Evolutionary conservation across 768 basidiomycete genomes (phyloP), one percentile per base, ranked within the genome.

Genomic region (Trametes sanguinea): DNA sequence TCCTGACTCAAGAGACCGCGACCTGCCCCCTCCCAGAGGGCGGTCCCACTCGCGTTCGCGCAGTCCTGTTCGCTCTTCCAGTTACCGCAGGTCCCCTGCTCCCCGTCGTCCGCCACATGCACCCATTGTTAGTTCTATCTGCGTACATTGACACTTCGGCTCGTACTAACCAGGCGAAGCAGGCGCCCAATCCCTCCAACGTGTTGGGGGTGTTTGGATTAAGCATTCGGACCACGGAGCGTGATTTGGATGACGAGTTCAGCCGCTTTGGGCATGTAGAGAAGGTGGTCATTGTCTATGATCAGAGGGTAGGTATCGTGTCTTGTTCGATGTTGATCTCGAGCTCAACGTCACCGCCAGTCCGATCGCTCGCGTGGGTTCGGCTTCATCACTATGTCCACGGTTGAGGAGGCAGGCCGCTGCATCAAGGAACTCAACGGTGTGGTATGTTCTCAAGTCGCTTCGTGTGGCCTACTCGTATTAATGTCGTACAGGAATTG

Each of bases 191-290:
- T 74, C 91, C 94, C 22, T 89, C 90, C 68, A 88, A 83, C 63
- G 94, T 96, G 35, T 82, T 99, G 63, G 96, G 96, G 60, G 94
- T 98, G n/a, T 99, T 98, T 67, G 96, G 96, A n/a, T 78, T 98
- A 44, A 95, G 94, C 68, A 96, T 99, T 59, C 86, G 95, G 57
- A 98, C 96, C 3, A 84, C 88, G 57, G 96, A 99, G 72, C 85
- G 91, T 44, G 96, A 98, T 72, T 79, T 99, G 51, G 94, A 98
- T 66, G 92, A 96, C 66, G 95, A 97, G 75, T 98, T 99, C 68
- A 85, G 80, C 68, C 84, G 92, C 51, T 91, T 87, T 66, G 96
- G 96, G 27, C 83, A 85, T 39, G 95, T 97, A 51, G 92, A 95
- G 73, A 98, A 97, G 75, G 95, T 96, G 47, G 92, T 90, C 55